A percentile compares a stretch with the other conserved stretches of the same genome.
These are phyloP conservation scores for Pterocarpus santalinus DNA, from an alignment of 306 rosid genomes.

Conservation along the genomic window DNA sequence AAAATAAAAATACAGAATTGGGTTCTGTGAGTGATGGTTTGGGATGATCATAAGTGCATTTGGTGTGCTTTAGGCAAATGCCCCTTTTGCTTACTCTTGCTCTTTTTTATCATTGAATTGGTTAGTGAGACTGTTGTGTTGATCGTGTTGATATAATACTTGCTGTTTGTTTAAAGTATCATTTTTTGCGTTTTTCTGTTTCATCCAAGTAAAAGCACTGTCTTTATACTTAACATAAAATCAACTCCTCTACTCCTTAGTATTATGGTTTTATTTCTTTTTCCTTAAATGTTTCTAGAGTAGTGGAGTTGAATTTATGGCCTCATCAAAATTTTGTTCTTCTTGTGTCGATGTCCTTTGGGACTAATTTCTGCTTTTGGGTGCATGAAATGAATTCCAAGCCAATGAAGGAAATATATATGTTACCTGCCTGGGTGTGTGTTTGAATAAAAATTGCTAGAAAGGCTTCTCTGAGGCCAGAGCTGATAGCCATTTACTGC, in stretches of 20 bases:
- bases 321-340: background rate
- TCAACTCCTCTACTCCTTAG: too few relatives aligned
- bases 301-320: background rate
- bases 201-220: background rate
- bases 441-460: background rate
- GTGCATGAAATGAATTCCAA: background rate
- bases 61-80: background rate
- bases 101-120: background rate
- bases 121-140: background rate
- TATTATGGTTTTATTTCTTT: background rate
- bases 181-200: background rate
- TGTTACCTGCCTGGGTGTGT: background rate
- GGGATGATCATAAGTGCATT: background rate
- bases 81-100: background rate
- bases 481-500: background rate
- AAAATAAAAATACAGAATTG: too few relatives aligned
- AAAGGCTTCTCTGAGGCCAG: conserved; percentile 1
- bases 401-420: too few relatives aligned
- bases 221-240: background rate
- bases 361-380: too few relatives aligned
- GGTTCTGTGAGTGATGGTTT: background rate
- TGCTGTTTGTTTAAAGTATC: background rate
- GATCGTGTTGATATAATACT: background rate
- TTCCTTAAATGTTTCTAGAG: background rate
- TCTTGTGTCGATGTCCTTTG: background rate